Base-by-base conservation (phyloP, 176 grass and related monocot species). In the Lolium perenne region DNA sequence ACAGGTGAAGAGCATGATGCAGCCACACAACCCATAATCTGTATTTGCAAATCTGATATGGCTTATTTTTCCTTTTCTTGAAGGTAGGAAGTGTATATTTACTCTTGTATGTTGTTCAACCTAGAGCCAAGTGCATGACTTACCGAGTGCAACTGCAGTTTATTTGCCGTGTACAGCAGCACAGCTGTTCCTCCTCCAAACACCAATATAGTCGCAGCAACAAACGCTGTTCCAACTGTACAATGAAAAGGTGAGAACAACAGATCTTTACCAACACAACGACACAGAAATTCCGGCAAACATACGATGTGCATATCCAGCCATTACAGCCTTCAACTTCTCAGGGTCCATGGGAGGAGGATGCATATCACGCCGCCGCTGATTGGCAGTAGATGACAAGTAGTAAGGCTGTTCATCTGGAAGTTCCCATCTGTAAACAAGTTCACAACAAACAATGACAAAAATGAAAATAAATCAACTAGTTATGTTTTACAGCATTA, bases 191-290 rank as follows among this genome's bases (percentile, higher is more conserved):
- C 81, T 70, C 93, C 96, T 89, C 96, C 96, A 56, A 98, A 98
- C 75, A 98, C 88, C 78, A 95, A 71, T 17, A 89, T 17, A 65
- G 91, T 95, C 1, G 88, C 91, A 92, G 57, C 84, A 62, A 77
- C 58, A 91, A 95, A 95, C 77, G 93, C 96, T 72, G 94, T 98
- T 17, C 86, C 93, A 94, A 98, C 96, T 98, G 87, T 58, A 87
- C 66, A 40, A 50, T 72, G 11, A 45, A 57, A 86, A 45, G 82
- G 29, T 82, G 35, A 70, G 67, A 38, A 78, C 2, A 25, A 61
- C 48, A 53, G 8, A 85, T 49, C 7, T 65, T 66, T 74, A 58
- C 59, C 25, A 86, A 75, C 4, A 84, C 43, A 72, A 51, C 16
- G 69, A 63, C 17, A 78, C 4, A 78, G 1, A 32, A 18, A 0